Percentiles rank a stretch among this genome's conserved stretches.
Evolutionary conservation across 169 alveolate genomes (phyloP).

Genomic region (Miamiensis avidus): DNA sequence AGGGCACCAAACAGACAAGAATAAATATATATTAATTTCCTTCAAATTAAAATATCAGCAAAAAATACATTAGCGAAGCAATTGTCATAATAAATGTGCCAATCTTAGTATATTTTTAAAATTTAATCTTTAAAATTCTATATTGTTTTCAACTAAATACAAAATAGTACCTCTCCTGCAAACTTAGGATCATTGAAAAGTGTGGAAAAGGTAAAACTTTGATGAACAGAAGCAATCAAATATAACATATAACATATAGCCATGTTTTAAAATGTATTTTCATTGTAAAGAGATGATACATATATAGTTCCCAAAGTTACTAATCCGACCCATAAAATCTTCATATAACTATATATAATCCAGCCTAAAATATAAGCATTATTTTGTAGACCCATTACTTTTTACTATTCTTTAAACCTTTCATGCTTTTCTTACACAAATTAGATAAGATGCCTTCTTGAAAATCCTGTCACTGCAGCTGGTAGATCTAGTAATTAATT

Average conservation of each 20-base stretch:
- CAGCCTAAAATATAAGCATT: conserved; percentile 34
- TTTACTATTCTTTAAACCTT: conserved; percentile 36
- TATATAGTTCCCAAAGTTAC: conserved; percentile 6
- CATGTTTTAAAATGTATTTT: conserved; percentile 1
- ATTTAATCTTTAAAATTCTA: not conserved
- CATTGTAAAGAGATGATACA: conserved; percentile 18
- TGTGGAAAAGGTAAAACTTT: conserved; percentile 28
- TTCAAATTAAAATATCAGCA: conserved; percentile 13
- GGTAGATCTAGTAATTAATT: conserved; percentile 29
- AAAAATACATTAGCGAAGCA: conserved; percentile 4
- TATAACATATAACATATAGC: conserved; percentile 17
- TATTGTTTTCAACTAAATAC: not conserved
- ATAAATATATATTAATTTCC: not conserved
- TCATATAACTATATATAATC: conserved; percentile 25
- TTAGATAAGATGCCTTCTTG: conserved; percentile 19
- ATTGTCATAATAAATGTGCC: not conserved
- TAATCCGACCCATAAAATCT: conserved; percentile 12
- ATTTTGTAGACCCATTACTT: conserved; percentile 41
- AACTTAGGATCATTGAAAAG: conserved; percentile 32
- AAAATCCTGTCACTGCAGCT: conserved; percentile 23
- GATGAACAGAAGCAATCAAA: conserved; percentile 19
- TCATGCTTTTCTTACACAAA: conserved; percentile 37
- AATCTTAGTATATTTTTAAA: not conserved
- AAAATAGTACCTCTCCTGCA: conserved; percentile 36
- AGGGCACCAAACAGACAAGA: conserved; percentile 27